These are phyloP conservation scores for rapeseed (Brassica napus) DNA, from an alignment of 345 rosid genomes.

Conservation along the genomic window DNA sequence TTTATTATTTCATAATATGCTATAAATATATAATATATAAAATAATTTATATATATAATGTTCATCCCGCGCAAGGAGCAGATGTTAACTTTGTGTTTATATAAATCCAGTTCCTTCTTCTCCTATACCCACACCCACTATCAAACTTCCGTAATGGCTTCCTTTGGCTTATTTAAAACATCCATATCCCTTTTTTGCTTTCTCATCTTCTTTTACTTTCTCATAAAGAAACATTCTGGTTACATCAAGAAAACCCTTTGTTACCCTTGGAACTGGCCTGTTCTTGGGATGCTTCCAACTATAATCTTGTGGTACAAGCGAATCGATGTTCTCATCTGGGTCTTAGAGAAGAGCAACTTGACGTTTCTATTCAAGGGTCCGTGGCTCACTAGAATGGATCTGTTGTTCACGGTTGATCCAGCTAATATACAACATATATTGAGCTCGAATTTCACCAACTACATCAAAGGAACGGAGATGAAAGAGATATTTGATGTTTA, in stretches of 20 bases:
- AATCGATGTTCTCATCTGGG: not conserved
- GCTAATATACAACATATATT: not conserved
- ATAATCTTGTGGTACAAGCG: not conserved
- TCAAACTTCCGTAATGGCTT: not conserved
- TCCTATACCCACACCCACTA: not conserved
- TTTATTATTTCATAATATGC: too few relatives aligned
- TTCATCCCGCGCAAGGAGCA: too few relatives aligned
- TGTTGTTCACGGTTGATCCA: not conserved
- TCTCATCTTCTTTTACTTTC: not conserved
- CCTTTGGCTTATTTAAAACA: not conserved
- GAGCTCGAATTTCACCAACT: not conserved
- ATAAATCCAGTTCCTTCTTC: not conserved
- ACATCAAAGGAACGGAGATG: not conserved
- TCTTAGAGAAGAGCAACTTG: not conserved
- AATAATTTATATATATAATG: too few relatives aligned
- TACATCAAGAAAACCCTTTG: not conserved
- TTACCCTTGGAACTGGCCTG: not conserved
- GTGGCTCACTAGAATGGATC: not conserved
- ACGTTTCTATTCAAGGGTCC: not conserved
- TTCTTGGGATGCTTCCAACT: not conserved
- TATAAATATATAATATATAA: too few relatives aligned
- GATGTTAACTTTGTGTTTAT: too few relatives aligned
- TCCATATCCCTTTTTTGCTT: not conserved
- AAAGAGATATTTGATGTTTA: not conserved
- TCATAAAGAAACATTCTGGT: not conserved